Conservation (phyloP, 2,329 filamentous ascomycete species). For the Pleoardoris graminearum region DNA sequence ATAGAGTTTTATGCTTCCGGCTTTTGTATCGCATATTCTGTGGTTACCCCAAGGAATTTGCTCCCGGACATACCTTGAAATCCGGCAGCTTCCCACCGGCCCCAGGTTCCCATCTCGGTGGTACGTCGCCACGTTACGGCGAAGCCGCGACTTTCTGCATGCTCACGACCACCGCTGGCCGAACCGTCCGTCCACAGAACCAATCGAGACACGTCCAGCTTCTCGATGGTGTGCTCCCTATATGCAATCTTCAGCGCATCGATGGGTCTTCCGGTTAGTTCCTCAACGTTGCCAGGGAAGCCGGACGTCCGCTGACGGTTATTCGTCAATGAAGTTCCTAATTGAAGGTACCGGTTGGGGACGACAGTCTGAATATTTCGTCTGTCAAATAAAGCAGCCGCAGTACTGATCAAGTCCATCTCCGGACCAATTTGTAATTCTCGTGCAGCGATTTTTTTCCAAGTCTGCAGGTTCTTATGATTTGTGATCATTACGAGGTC, state of each 20-base stretch:
- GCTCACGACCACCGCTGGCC: not conserved
- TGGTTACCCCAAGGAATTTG: too few species aligned
- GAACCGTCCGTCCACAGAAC: slow-evolving; percentile 19
- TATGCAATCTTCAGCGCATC: slow-evolving; percentile 10
- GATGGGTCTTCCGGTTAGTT: not conserved
- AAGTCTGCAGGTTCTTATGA: not conserved
- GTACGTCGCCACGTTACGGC: slow-evolving; percentile 12
- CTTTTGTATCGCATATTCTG: too few species aligned
- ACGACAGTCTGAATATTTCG: slow-evolving; percentile 9
- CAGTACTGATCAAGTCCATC: not conserved
- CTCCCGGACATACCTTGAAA: slow-evolving; percentile 12
- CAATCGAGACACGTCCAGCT: slow-evolving; percentile 1
- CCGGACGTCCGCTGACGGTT: not conserved
- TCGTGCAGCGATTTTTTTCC: slow-evolving; percentile 9
- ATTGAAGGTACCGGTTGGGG: slow-evolving; percentile 5
- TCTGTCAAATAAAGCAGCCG: slow-evolving; percentile 2
- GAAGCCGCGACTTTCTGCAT: not conserved
- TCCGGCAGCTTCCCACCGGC: slow-evolving; percentile 6
- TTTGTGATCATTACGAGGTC: not conserved
- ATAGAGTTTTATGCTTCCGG: too few species aligned
- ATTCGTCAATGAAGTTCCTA: not conserved
- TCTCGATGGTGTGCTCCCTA: slow-evolving; percentile 10
- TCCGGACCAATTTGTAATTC: slow-evolving; percentile 7
- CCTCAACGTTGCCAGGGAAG: slow-evolving; percentile 11
- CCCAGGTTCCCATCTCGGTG: slow-evolving; percentile 7